phyloP scores from a whole-genome alignment of 2,329 filamentous ascomycete species.

The Colletotrichum camelliae region DNA sequence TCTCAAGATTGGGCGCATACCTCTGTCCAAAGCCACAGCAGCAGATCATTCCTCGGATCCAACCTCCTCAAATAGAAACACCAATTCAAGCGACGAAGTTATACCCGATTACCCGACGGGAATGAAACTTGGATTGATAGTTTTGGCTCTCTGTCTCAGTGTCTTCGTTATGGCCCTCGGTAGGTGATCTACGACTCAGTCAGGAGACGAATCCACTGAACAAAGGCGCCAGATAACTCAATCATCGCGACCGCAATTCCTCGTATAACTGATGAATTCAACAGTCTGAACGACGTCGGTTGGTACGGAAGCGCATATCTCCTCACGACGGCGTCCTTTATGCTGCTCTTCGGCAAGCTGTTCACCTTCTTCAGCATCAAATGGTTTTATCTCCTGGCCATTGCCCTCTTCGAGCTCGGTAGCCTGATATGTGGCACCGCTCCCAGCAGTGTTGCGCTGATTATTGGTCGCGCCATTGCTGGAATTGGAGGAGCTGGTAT shows the following conservation, averaged over 20 bases:
- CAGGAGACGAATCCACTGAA: not conserved
- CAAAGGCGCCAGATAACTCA: constrained; percentile 34
- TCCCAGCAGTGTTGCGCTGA: constrained; percentile 36
- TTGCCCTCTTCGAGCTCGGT: constrained; percentile 48
- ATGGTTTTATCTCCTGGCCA: constrained; percentile 40
- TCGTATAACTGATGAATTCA: constrained; percentile 46
- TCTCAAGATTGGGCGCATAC: not conserved
- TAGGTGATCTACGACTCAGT: not conserved
- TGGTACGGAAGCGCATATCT: constrained; percentile 55
- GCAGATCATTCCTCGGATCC: not conserved
- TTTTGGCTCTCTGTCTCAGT: constrained; percentile 41
- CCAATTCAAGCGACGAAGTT: not conserved
- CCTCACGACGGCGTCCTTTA: constrained; percentile 44
- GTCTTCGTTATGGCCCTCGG: constrained; percentile 48
- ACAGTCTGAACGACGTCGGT: constrained; percentile 50
- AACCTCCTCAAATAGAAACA: not conserved
- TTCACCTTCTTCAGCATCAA: constrained; percentile 53
- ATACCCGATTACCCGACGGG: constrained; percentile 4
- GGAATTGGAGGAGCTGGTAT: constrained; percentile 49
- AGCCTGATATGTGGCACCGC: constrained; percentile 44
- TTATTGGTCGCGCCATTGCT: constrained; percentile 39
- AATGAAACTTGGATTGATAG: constrained; percentile 37
- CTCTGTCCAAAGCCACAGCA: not conserved
- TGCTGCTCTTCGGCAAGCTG: constrained; percentile 45
- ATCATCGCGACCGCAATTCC: constrained; percentile 51